Conservation (phyloP, 306 rosid genomes). For the Glycine latifolia region DNA sequence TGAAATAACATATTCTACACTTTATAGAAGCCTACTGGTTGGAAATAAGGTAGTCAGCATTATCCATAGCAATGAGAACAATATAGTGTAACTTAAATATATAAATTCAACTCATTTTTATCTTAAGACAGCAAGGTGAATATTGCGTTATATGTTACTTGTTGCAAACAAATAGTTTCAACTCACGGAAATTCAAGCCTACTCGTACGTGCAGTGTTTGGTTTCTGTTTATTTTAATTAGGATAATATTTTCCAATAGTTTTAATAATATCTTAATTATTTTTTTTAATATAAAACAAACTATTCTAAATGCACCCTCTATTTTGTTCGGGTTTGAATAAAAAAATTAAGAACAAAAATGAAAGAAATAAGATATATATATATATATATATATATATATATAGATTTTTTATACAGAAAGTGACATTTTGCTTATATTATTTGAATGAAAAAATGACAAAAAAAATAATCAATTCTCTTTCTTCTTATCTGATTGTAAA, state of each 20-base stretch:
- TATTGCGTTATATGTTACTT: neutral
- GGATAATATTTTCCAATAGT: neutral
- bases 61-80: neutral
- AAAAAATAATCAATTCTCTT: too few relatives aligned
- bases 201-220: neutral
- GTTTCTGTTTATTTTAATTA: neutral
- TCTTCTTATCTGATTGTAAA: too few relatives aligned
- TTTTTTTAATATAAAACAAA: neutral
- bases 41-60: neutral
- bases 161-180: neutral
- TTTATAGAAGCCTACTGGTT: neutral
- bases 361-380: too few relatives aligned
- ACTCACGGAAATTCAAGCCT: neutral
- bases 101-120: constrained; percentile 17
- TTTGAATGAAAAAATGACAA: too few relatives aligned
- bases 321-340: neutral
- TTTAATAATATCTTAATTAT: neutral
- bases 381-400: too few relatives aligned
- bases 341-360: too few relatives aligned
- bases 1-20: neutral
- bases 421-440: too few relatives aligned
- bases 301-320: neutral
- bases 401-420: too few relatives aligned
- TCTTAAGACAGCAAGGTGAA: neutral
- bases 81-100: neutral